Evolutionary conservation across 148 eudicot genomes (phyloP).

Genomic region (Amaranthus palmeri): DNA sequence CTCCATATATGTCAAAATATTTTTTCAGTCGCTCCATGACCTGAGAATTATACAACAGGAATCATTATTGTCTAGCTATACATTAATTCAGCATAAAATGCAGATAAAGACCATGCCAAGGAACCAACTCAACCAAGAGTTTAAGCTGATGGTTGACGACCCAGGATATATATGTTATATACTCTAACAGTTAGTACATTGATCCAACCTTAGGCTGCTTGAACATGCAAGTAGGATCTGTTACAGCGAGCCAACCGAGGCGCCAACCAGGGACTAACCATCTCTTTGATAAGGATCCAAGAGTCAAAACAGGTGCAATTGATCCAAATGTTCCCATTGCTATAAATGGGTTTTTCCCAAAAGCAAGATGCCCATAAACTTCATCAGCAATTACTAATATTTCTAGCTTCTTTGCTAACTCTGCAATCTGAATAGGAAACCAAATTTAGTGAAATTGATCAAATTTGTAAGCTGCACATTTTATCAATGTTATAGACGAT

Average conservation of each 20-base stretch:
- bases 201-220: conserved; percentile 62
- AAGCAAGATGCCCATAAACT: conserved; percentile 93
- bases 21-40: conserved; percentile 77
- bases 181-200: too few relatives aligned
- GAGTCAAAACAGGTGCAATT: conserved; percentile 69
- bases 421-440: conserved; percentile 62
- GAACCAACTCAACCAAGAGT: too few relatives aligned
- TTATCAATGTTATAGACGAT: not conserved
- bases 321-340: conserved; percentile 90
- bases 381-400: conserved; percentile 85
- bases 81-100: not conserved
- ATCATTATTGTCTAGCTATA: not conserved
- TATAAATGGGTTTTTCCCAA: conserved; percentile 76
- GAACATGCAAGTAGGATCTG: conserved; percentile 56
- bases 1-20: conserved; percentile 75
- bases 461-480: not conserved
- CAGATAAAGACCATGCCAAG: too few relatives aligned
- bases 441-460: not conserved
- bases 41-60: conserved; percentile 29
- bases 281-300: conserved; percentile 86
- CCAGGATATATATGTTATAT: not conserved
- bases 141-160: too few relatives aligned
- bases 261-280: conserved; percentile 99
- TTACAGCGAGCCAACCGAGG: conserved; percentile 88
- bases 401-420: conserved; percentile 69